Base-by-base conservation (phyloP, 148 eudicot genomes). In the Heliamphora exappendiculata region DNA sequence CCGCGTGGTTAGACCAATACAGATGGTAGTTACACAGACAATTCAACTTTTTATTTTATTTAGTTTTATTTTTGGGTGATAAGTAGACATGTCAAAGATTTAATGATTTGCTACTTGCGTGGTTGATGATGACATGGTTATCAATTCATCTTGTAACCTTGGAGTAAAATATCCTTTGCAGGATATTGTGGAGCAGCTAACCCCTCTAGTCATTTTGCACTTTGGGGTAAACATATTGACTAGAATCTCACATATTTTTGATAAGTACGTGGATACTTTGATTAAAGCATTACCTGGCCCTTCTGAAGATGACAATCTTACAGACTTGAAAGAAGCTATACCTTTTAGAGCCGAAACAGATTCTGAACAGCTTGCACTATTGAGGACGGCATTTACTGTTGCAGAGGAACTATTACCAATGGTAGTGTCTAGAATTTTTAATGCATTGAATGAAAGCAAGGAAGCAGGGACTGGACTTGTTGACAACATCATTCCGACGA, bases 341-440 rank as follows among this genome's bases (percentile, higher is more conserved):
- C 91, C 96, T 66, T 92, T 87, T 77, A 87, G 89, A 87, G 91
- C 90, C 54, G 99, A 95, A 86, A 86, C 99, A 59, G 99, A 95
- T 74, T 91, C 99, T 39, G 93, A 95, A 78, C 99, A 95, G 82
- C 94, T 95, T 80, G 90, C 97, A 14, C 81, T 95, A 77, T 78
- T 95, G 81, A 96, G 99, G 79, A 88, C 89, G 77, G 97, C 96
- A 51, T 92, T 89, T 80, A 89, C 91, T 57, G 83, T 93, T 82
- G 96, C 90, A 7, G 99, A 95, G 66, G 97, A 91, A 81, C 82
- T 92, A 77, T 85, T 95, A 74, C 99, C 99, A 2, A 91, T 92
- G 94, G 91, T 87, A 70, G 87, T 89, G 22, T 92, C 96, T 5
- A 84, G 84, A 76, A 84, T 92, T 75, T 92, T 92, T 93, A 88